Base-by-base conservation (phyloP, 148 eudicot genomes). In the Fagopyrum esculentum region DNA sequence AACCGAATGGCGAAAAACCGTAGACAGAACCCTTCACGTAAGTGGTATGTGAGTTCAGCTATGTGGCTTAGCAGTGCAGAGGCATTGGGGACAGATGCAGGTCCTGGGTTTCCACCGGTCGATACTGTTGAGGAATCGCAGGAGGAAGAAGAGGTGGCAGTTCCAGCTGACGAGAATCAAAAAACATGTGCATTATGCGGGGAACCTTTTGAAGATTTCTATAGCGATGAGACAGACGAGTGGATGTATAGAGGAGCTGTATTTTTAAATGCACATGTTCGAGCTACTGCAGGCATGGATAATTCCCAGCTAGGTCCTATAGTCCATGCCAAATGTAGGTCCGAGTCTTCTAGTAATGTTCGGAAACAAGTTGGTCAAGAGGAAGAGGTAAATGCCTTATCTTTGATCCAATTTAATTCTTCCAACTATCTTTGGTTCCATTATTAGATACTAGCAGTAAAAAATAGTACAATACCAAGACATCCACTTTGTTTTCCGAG, bases 171-270 rank as follows among this genome's bases (percentile, higher is more conserved):
- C 30, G 98, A 92, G 81, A 91, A 90, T 77, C 98, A 95, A 83
- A 86, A 76, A 68, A 73, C 80, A 2, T 95, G 98, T 85, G 98
- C 93, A 5, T 73, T 95, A 11, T 95, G 98, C 77, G 93, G 97
- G 54, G 98, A 95, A 72, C 78, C 86, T 76, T 95, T 95, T 84
- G 97, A 89, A 76, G 93, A 92, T 77, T 92, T 86, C 81, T 95
- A 92, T 56, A 89, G 96, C 70, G 97, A 92, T 61, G 96, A 95
- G 82, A 86, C 87, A 30, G 97, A 95, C 52, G 97, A 92, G 82
- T 95, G 98, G 98, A 95, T 92, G 98, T 92, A 95, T 66, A 89
- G 83, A 81, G 98, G 97, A 46, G 92, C 98, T 52, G 92, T 90
- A n/a, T 95, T 92, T 80, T 82, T 87, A 90, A 88, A 92, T 86